A percentile compares a stretch with the other conserved stretches of the same genome.
phyloP scores from a whole-genome alignment of 176 grass and related monocot species.

The Aegilops tauschii region DNA sequence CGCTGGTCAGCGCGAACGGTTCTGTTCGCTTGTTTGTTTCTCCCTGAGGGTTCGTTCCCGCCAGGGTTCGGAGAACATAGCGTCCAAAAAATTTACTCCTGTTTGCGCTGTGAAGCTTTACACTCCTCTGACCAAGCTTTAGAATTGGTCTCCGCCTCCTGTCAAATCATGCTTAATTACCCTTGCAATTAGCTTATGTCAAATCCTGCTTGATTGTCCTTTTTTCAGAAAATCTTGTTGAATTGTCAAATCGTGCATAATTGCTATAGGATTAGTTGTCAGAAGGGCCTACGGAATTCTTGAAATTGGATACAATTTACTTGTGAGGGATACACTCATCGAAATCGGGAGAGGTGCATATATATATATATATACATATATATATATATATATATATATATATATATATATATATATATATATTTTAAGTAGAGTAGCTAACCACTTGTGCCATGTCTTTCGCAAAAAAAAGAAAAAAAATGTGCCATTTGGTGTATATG shows the following conservation, averaged over 20 bases:
- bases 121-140: neutral
- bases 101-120: neutral
- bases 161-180: neutral
- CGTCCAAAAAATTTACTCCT: neutral
- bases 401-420: too few species aligned
- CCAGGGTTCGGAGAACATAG: too few species aligned
- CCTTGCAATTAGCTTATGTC: neutral
- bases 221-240: neutral
- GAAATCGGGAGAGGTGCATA: neutral
- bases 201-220: too few species aligned
- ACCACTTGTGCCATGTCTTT: too few species aligned
- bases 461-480: too few species aligned
- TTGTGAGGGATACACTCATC: neutral
- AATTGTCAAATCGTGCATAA: slow-evolving; percentile 3
- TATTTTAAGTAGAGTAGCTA: too few species aligned
- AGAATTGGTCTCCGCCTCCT: neutral
- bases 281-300: neutral
- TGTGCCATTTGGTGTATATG: neutral
- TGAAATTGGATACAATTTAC: neutral
- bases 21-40: too few species aligned
- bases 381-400: too few species aligned
- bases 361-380: too few species aligned
- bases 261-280: neutral
- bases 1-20: too few species aligned
- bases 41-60: too few species aligned